Conservation (phyloP, 163 green algal species). For the Prototheca stagnorum region DNA sequence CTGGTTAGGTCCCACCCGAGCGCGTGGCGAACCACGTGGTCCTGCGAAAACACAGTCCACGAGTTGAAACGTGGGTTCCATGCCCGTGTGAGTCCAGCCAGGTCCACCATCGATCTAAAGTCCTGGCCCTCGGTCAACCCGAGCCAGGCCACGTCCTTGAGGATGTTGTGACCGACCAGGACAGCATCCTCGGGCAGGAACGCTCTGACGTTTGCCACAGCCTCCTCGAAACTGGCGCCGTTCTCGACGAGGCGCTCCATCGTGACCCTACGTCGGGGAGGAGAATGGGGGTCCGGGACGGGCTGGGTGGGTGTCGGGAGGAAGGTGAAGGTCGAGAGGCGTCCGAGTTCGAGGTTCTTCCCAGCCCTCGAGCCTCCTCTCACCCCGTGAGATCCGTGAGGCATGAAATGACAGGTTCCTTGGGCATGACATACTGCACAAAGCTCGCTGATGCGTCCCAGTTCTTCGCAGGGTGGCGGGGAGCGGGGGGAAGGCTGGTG, state of each 20-base stretch:
- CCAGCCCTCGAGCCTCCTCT: no score
- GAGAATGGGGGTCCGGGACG: conserved; percentile 12
- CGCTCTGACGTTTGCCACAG: conserved; percentile 31
- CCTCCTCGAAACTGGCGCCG: conserved; percentile 45
- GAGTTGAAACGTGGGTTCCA: conserved; percentile 69
- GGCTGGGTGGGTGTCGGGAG: background rate
- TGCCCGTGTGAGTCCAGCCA: conserved; percentile 66
- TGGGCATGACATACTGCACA: no score
- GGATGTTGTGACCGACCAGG: conserved; percentile 80
- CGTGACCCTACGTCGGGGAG: no score
- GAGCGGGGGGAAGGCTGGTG: no score
- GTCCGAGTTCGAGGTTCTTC: no score
- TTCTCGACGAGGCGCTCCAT: conserved; percentile 35
- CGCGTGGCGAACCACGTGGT: conserved; percentile 59
- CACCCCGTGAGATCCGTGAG: no score
- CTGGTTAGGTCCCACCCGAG: conserved; percentile 37
- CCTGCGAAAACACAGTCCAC: conserved; percentile 57
- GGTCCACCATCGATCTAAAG: conserved; percentile 57
- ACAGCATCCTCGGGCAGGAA: conserved; percentile 44
- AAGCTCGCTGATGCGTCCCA: no score
- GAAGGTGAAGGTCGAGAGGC: no score
- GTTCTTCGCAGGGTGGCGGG: no score
- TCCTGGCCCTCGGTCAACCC: conserved; percentile 55
- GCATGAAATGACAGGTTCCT: no score
- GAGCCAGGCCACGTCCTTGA: conserved; percentile 75